These are phyloP conservation scores for Rhodotorula graminis DNA, from an alignment of 768 basidiomycete genomes.

Conservation along the genomic window DNA sequence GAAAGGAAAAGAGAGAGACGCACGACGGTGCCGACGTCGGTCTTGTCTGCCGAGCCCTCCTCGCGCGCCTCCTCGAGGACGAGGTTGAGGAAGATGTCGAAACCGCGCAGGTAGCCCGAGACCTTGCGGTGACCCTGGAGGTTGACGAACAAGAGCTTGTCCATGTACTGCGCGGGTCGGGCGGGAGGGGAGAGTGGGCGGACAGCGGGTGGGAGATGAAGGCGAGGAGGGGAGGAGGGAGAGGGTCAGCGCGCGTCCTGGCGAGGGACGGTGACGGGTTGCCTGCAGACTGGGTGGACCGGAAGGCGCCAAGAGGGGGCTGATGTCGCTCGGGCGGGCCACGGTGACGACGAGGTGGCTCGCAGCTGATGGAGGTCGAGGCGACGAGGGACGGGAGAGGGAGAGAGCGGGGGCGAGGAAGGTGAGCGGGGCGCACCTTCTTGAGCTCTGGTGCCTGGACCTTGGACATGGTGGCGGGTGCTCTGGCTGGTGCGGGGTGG, in stretches of 20 bases:
- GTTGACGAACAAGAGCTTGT: conserved; percentile 91
- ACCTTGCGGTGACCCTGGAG: conserved; percentile 78
- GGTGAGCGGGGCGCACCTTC: conserved; percentile 61
- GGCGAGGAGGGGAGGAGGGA: neutral
- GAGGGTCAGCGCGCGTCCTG: neutral
- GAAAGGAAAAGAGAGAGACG: conserved; percentile 45
- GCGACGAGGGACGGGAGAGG: neutral
- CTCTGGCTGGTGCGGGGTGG: neutral
- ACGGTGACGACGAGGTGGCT: no score
- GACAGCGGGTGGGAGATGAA: neutral
- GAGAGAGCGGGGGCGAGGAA: neutral
- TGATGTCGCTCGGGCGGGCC: no score
- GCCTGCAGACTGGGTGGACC: no score
- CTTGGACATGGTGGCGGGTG: conserved; percentile 53
- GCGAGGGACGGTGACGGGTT: no score
- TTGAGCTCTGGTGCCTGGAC: conserved; percentile 95
- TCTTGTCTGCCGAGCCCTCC: conserved; percentile 79
- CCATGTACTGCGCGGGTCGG: conserved; percentile 73
- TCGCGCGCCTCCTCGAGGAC: conserved; percentile 94
- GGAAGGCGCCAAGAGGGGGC: no score
- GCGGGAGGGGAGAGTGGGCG: neutral
- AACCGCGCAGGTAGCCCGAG: conserved; percentile 88
- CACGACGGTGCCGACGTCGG: conserved; percentile 73
- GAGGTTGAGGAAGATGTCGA: conserved; percentile 96
- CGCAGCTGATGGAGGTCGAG: neutral